Evolutionary conservation across 306 rosid genomes (phyloP), one percentile per base, ranked within the genome.

Genomic region (Gastrolobium bilobum): DNA sequence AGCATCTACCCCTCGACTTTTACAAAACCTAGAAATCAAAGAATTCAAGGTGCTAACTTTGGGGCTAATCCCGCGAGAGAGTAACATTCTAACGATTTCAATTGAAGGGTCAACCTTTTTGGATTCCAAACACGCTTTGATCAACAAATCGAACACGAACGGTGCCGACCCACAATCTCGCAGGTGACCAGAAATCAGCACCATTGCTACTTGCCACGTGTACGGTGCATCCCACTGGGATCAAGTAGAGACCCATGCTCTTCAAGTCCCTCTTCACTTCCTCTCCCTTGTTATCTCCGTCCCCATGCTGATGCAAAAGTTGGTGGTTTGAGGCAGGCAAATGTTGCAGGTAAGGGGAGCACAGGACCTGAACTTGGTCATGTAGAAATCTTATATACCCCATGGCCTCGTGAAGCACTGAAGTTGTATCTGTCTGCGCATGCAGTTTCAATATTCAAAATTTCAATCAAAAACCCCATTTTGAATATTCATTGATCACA

Each of bases 141-240:
- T 77, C 43, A 94, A 74, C 68, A 90, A 82, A 83, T 90, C 94
- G 30, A 94, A 90, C 37, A 94, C 94, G 53, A 94, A 94, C 0
- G 97, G 97, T 4, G 97, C 90, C 5, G 97, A 94, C 0, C 85
- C 94, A 51, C 92, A 90, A 51, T 72, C 82, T 20, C 71, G 82
- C 87, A 7, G 98, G 89, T 40, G 97, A 91, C 99, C 99, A 95
- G 76, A 88, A 91, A 88, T 95, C 99, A 53, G 99, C 98, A 54
- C 97, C 97, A 20, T 93, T 95, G 89, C 59, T 82, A 46, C 85
- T 67, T 0, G 86, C 90, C 85, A 91, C 90, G 82, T 92, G 92
- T 57, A 79, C 43, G 78, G 94, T 92, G 82, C 78, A 87, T 13
- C 88, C 97, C 42, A 85, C 88, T 0, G 99, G 99, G 71, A 91